These are phyloP conservation scores for Phoma sp. DNA, from an alignment of 2,329 filamentous ascomycete species.

Conservation along the genomic window DNA sequence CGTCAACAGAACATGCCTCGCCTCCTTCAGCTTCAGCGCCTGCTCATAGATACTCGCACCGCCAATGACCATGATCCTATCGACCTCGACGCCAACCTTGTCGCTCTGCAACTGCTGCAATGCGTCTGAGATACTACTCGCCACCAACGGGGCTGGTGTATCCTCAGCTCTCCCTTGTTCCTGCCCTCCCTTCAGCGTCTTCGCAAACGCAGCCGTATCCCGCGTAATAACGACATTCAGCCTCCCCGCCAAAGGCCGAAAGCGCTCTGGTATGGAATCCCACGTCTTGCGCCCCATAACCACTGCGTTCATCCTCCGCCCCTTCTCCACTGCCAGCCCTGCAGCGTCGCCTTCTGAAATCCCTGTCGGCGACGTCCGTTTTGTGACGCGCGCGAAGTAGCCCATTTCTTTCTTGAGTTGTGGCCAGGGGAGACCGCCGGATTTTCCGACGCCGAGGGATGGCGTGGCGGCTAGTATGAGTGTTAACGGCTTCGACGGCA, in stretches of 20 bases:
- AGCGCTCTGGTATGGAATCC: conserved; percentile 81
- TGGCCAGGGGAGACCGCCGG: conserved; percentile 85
- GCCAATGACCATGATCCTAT: conserved; percentile 80
- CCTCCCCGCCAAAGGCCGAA: conserved; percentile 79
- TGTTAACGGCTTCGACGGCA: conserved; percentile 66
- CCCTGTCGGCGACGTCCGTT: conserved; percentile 58
- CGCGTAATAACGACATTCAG: conserved; percentile 83
- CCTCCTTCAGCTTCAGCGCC: conserved; percentile 66
- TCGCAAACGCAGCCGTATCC: conserved; percentile 3
- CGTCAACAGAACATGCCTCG: conserved; percentile 72
- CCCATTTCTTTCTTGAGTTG: conserved; percentile 89
- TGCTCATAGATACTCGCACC: conserved; percentile 84
- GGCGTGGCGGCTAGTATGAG: conserved; percentile 93
- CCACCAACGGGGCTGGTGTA: conserved; percentile 58
- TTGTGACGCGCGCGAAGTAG: conserved; percentile 92
- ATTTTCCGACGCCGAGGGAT: conserved; percentile 83
- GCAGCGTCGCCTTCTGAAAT: conserved; percentile 10
- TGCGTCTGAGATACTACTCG: conserved; percentile 58
- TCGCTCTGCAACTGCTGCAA: conserved; percentile 58
- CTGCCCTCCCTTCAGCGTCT: conserved; percentile 21
- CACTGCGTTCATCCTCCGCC: conserved; percentile 64
- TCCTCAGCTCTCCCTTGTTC: neutral
- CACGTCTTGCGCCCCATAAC: conserved; percentile 99
- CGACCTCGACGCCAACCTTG: conserved; percentile 10
- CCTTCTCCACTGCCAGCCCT: neutral